phyloP scores from a whole-genome alignment of 116 monocot genomes.

The Iris pallida region DNA sequence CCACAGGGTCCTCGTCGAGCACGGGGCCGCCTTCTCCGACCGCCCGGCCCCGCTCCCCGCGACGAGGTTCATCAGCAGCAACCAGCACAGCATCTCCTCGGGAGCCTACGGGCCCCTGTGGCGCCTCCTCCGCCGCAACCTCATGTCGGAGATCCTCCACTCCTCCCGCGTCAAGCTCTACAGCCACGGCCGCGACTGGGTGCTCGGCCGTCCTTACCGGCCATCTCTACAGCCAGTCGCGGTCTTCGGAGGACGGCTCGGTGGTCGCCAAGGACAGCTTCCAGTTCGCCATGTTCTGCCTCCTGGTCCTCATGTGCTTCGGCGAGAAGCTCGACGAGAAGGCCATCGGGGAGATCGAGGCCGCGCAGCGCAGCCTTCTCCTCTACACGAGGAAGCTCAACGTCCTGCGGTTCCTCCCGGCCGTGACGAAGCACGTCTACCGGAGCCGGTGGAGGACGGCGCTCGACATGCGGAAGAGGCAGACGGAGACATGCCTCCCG shows the following conservation, averaged over 20 bases:
- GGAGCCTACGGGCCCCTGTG: too few species aligned
- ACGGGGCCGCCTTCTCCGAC: too few species aligned
- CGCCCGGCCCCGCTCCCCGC: too few species aligned
- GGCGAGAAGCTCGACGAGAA: conserved; percentile 25
- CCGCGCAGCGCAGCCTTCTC: neutral
- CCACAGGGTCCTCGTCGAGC: too few species aligned
- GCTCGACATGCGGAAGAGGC: conserved; percentile 6
- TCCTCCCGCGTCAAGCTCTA: neutral
- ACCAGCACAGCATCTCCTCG: too few species aligned
- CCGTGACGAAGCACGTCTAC: conserved; percentile 10
- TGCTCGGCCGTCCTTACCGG: neutral
- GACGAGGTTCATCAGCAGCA: too few species aligned
- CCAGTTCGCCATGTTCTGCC: conserved; percentile 17
- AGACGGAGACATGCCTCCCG: conserved; percentile 4
- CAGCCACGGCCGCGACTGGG: neutral
- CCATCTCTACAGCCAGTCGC: neutral
- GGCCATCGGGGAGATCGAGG: conserved; percentile 16
- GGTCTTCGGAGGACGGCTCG: neutral
- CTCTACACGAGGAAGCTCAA: conserved; percentile 12
- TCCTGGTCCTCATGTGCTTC: conserved; percentile 12
- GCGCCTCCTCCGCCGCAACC: too few species aligned
- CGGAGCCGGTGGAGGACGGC: conserved; percentile 9
- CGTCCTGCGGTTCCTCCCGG: conserved; percentile 10
- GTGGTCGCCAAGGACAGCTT: conserved; percentile 11
- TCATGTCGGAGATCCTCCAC: too few species aligned